phyloP scores from a whole-genome alignment of 1,284 basidiomycete species.

The Trichosporon sp. region DNA sequence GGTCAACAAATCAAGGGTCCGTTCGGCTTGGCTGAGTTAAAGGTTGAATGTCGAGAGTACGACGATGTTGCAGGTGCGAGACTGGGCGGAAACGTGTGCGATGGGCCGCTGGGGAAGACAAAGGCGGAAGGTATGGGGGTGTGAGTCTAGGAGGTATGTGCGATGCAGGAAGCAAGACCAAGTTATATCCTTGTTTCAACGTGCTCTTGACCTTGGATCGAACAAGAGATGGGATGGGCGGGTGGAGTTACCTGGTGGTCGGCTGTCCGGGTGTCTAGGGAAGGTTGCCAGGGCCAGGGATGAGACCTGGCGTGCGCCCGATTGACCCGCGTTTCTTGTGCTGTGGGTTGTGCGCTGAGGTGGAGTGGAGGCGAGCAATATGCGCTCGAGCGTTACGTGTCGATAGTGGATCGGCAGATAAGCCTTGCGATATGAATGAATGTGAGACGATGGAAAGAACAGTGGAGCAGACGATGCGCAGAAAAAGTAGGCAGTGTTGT shows the following conservation, averaged over 20 bases:
- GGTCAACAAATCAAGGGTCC: neutral
- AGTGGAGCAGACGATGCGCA: neutral
- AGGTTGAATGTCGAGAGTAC: neutral
- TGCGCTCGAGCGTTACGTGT: neutral
- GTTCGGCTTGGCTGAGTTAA: neutral
- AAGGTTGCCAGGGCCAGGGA: neutral
- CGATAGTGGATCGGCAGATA: neutral
- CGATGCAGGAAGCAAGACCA: neutral
- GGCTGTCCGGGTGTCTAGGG: neutral
- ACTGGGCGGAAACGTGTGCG: neutral
- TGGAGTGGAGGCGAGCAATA: neutral
- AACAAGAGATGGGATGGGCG: neutral
- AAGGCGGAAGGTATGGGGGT: neutral
- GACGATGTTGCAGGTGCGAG: neutral
- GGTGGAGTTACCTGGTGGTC: neutral
- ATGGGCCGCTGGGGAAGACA: neutral
- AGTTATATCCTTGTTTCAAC: neutral
- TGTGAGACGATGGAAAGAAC: neutral
- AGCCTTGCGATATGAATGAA: neutral
- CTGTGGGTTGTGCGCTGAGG: neutral
- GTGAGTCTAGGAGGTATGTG: neutral
- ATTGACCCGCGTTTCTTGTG: neutral
- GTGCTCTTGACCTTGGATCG: neutral
- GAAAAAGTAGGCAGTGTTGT: neutral
- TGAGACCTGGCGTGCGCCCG: neutral